phyloP scores from a whole-genome alignment of 352 stramenopile species.

The Phytophthora nicotianae region DNA sequence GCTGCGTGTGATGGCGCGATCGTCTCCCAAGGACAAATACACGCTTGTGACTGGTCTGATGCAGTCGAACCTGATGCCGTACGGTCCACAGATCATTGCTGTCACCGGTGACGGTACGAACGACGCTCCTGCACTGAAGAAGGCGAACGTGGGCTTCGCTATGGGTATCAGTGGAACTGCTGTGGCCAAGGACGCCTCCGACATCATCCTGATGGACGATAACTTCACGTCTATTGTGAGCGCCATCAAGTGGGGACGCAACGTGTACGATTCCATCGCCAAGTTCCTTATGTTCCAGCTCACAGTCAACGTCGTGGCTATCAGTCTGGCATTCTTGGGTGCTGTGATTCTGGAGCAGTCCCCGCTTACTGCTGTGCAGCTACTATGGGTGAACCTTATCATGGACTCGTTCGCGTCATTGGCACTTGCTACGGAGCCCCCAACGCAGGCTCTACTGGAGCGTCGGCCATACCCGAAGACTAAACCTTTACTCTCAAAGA shows the following conservation, averaged over 20 bases:
- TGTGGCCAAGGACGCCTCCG: conserved; percentile 95
- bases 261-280: conserved; percentile 96
- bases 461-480: conserved; percentile 93
- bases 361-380: conserved; percentile 95
- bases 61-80: conserved; percentile 75
- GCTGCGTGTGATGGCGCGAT: conserved; percentile 92
- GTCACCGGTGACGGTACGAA: conserved; percentile 98
- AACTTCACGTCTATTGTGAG: conserved; percentile 97
- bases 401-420: conserved; percentile 98
- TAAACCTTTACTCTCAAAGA: conserved; percentile 92
- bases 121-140: conserved; percentile 96
- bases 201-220: conserved; percentile 98
- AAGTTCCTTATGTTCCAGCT: conserved; percentile 99
- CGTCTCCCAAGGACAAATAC: conserved; percentile 97
- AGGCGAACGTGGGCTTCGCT: conserved; percentile 96
- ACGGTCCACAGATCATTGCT: conserved; percentile 90
- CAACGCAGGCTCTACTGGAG: conserved; percentile 89
- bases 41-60: conserved; percentile 95
- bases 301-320: conserved; percentile 96
- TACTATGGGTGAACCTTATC: conserved; percentile 99
- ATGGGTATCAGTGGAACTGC: conserved; percentile 97
- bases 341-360: conserved; percentile 79
- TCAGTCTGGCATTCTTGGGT: conserved; percentile 92
- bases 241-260: conserved; percentile 95
- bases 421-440: conserved; percentile 94